Evolutionary conservation across 192 early-diverging fungal genomes (phyloP).

Genomic region (Podila clonocystis): DNA sequence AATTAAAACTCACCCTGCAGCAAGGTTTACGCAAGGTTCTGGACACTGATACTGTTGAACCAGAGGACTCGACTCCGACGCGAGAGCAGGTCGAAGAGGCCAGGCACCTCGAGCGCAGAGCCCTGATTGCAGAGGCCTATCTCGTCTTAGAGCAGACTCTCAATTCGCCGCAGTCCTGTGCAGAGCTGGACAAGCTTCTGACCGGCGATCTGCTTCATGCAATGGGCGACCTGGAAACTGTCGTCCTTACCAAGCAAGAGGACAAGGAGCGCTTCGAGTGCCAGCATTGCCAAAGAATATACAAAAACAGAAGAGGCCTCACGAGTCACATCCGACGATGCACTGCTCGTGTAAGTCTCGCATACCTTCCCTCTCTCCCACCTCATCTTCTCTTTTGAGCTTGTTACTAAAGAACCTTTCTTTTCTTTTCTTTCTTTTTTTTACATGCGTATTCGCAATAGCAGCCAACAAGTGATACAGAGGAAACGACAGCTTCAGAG

Average conservation of each 20-base stretch:
- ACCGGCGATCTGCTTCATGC: slow-evolving; percentile 5
- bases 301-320: slow-evolving; percentile 69
- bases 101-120: slow-evolving; percentile 14
- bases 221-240: too few species aligned
- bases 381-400: neutral
- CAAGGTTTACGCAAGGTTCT: too few species aligned
- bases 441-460: neutral
- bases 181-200: slow-evolving; percentile 18
- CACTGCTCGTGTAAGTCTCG: slow-evolving; percentile 10
- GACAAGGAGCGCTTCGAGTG: slow-evolving; percentile 52
- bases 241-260: neutral
- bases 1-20: too few species aligned
- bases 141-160: slow-evolving; percentile 14
- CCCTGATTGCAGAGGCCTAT: slow-evolving; percentile 24
- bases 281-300: slow-evolving; percentile 70
- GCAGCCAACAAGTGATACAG: slow-evolving; percentile 49
- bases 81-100: slow-evolving; percentile 17
- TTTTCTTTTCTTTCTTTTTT: slow-evolving; percentile 33
- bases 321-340: slow-evolving; percentile 66
- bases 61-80: neutral
- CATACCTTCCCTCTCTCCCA: too few species aligned
- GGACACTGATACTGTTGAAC: too few species aligned
- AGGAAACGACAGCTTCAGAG: slow-evolving; percentile 51
- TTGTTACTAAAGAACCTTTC: neutral
- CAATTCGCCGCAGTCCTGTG: slow-evolving; percentile 25